A percentile compares a stretch with the other conserved stretches of the same genome.
Evolutionary conservation across 2,329 filamentous ascomycete species (phyloP).

Genomic region (Trichoderma brevicompactum): DNA sequence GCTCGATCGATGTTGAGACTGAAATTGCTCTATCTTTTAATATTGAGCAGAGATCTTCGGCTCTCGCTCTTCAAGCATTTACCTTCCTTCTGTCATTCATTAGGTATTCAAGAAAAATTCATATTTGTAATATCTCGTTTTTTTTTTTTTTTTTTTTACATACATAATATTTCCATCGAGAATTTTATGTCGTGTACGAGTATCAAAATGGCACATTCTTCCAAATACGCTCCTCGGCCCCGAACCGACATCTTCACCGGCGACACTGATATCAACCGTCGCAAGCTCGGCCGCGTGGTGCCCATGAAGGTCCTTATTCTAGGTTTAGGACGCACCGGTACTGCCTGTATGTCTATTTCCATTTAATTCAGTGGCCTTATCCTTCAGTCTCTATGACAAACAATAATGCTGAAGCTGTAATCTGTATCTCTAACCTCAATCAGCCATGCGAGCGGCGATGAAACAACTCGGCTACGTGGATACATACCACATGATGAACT

Average conservation of each 20-base stretch:
- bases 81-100: neutral
- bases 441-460: conserved; percentile 67
- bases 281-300: conserved; percentile 66
- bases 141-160: neutral
- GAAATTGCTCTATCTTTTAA: neutral
- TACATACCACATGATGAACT: conserved; percentile 76
- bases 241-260: conserved; percentile 64
- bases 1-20: neutral
- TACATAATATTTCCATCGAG: neutral
- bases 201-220: conserved; percentile 38
- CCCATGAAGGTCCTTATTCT: conserved; percentile 70
- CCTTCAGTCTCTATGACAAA: neutral
- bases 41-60: neutral
- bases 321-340: conserved; percentile 71
- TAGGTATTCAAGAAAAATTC: neutral
- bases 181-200: neutral
- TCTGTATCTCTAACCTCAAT: neutral
- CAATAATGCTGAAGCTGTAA: neutral
- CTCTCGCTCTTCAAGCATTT: neutral
- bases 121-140: neutral
- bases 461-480: conserved; percentile 68
- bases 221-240: conserved; percentile 44
- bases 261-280: conserved; percentile 70
- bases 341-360: conserved; percentile 58
- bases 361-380: neutral